A percentile compares a stretch with the other conserved stretches of the same genome.
These are phyloP conservation scores for Candida freyschussii DNA, from an alignment of 1,139 yeast genomes.

Conservation along the genomic window DNA sequence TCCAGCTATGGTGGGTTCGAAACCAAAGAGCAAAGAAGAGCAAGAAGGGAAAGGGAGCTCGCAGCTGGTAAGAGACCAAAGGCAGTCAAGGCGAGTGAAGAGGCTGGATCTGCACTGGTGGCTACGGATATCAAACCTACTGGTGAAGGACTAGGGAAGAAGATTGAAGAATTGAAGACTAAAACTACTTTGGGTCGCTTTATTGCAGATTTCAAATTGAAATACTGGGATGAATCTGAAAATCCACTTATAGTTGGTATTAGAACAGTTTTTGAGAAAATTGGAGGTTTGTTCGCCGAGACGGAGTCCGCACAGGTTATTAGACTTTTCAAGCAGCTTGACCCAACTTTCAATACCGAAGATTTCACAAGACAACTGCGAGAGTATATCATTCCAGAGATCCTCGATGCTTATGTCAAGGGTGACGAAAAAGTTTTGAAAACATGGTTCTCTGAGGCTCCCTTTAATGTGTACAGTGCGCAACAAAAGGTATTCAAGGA, in stretches of 20 bases:
- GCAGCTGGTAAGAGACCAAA: constrained; percentile 55
- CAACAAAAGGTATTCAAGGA: constrained; percentile 90
- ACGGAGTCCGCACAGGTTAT: constrained; percentile 93
- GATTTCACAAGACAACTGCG: constrained; percentile 81
- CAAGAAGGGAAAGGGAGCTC: constrained; percentile 66
- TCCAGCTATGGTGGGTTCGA: constrained; percentile 92
- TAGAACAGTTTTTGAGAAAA: constrained; percentile 74
- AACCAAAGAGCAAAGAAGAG: constrained; percentile 74
- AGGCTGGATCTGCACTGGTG: constrained; percentile 81
- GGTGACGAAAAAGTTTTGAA: constrained; percentile 84
- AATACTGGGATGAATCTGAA: constrained; percentile 87
- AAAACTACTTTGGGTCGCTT: constrained; percentile 68
- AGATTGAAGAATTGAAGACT: constrained; percentile 64
- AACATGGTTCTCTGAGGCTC: constrained; percentile 95
- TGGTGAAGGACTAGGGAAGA: constrained; percentile 63
- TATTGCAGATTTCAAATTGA: constrained; percentile 56
- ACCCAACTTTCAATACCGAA: constrained; percentile 80
- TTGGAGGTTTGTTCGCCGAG: constrained; percentile 83
- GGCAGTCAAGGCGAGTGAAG: constrained; percentile 72
- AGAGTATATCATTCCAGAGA: constrained; percentile 91
- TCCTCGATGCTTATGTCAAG: constrained; percentile 90
- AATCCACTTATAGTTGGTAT: constrained; percentile 82
- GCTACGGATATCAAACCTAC: constrained; percentile 76
- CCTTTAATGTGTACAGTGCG: constrained; percentile 91
- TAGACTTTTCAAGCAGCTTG: constrained; percentile 81